Percentiles rank a stretch among this genome's conserved stretches.
Conservation (phyloP, 441 rosid genomes). For the Flueggea neowawraea region DNA sequence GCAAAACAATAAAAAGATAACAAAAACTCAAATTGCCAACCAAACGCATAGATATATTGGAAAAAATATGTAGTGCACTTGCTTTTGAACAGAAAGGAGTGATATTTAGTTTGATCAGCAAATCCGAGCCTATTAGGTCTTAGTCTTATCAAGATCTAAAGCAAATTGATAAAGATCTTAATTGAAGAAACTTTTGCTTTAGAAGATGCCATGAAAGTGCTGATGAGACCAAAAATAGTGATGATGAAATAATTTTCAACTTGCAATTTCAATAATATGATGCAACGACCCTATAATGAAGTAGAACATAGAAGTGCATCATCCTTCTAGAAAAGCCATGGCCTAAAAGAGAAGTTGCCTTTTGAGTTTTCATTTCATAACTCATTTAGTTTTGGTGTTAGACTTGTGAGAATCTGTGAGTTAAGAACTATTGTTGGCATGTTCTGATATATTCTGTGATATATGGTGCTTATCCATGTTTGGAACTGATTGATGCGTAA, state of each 20-base stretch:
- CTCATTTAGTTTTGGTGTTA: not conserved
- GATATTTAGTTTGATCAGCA: not conserved
- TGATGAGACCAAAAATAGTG: not conserved
- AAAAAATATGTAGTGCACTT: not conserved
- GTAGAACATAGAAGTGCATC: constrained; percentile 1
- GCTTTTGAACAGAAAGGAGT: not conserved
- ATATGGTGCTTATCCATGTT: no score
- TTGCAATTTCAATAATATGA: constrained; percentile 3
- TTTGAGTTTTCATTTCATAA: not conserved
- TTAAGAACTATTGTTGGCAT: not conserved
- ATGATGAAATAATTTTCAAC: constrained; percentile 15
- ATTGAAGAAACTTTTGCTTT: constrained; percentile 6
- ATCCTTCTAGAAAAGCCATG: not conserved
- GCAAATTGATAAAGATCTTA: constrained; percentile 15
- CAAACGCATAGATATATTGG: no score
- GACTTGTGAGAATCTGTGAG: constrained; percentile 4
- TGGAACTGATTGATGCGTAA: no score
- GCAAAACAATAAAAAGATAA: no score
- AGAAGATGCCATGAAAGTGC: constrained; percentile 14
- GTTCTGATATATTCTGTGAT: no score
- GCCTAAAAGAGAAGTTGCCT: not conserved
- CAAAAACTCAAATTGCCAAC: no score
- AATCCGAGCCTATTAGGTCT: constrained; percentile 4
- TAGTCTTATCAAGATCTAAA: constrained; percentile 21
- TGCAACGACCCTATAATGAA: constrained; percentile 1